Evolutionary conservation across 495 filamentous ascomycete species (phyloP).

Genomic region (Thermochaetoides thermophila): DNA sequence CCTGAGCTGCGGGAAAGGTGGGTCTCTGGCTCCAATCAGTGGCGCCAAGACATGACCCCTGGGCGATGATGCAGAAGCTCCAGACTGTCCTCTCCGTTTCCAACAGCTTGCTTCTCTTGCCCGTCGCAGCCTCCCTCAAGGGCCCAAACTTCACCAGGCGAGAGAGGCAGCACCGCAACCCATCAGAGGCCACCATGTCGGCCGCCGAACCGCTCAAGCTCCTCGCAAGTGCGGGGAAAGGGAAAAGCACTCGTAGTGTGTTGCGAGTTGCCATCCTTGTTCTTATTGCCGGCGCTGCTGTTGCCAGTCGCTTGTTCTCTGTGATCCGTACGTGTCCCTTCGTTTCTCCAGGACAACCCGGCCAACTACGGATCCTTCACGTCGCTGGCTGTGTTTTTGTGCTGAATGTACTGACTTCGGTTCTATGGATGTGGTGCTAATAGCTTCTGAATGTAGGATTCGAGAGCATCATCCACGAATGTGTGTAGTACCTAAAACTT

Average conservation of each 20-base stretch:
- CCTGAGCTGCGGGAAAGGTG: conserved; percentile 10
- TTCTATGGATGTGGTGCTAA: conserved; percentile 24
- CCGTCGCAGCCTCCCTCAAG: conserved; percentile 13
- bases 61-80: conserved; percentile 21
- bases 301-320: conserved; percentile 91
- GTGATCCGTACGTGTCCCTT: conserved; percentile 67
- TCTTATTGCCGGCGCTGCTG: conserved; percentile 82
- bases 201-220: conserved; percentile 21
- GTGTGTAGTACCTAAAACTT: conserved; percentile 57
- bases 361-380: too few species aligned
- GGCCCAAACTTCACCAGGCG: conserved; percentile 8
- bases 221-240: conserved; percentile 30
- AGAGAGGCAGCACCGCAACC: conserved; percentile 20
- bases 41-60: conserved; percentile 14
- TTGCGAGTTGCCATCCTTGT: conserved; percentile 83
- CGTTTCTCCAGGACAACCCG: too few species aligned
- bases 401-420: neutral
- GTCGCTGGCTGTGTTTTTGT: neutral
- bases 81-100: conserved; percentile 27
- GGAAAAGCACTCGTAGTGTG: conserved; percentile 63
- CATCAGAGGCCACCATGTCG: conserved; percentile 24
- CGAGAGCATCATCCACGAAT: conserved; percentile 99
- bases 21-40: too few species aligned
- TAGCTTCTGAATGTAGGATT: conserved; percentile 48
- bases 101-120: conserved; percentile 1